These are phyloP conservation scores for Euphrasia arctica DNA, from an alignment of 305 asterid species.

Conservation along the genomic window DNA sequence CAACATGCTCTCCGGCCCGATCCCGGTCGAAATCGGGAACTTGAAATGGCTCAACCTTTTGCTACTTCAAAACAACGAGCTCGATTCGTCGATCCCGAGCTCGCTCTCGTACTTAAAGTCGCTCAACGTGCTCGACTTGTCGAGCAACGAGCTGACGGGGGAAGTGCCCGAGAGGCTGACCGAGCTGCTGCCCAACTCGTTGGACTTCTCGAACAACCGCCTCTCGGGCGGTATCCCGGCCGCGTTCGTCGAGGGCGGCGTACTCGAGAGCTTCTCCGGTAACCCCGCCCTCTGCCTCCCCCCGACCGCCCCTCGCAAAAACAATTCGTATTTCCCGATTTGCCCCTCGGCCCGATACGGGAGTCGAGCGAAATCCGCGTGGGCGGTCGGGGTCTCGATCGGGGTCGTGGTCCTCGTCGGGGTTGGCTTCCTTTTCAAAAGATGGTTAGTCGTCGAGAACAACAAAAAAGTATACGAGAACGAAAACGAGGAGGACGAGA, in stretches of 20 bases:
- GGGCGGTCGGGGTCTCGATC: conserved; percentile 47
- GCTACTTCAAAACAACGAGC: conserved; percentile 56
- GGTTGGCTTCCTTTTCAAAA: conserved; percentile 39
- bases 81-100: conserved; percentile 66
- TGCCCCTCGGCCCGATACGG: conserved; percentile 38
- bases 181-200: conserved; percentile 58
- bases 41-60: conserved; percentile 61
- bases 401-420: conserved; percentile 48
- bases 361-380: conserved; percentile 41
- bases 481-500: conserved; percentile 33
- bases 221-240: conserved; percentile 75
- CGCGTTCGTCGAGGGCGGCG: conserved; percentile 55
- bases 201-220: conserved; percentile 71
- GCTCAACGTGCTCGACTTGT: conserved; percentile 79
- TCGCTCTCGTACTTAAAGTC: conserved; percentile 55
- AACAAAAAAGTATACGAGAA: conserved; percentile 36
- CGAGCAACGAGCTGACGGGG: conserved; percentile 58
- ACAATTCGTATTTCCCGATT: conserved; percentile 32
- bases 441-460: conserved; percentile 39
- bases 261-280: conserved; percentile 65
- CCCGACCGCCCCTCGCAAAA: conserved; percentile 15
- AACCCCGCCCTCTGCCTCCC: conserved; percentile 71
- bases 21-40: conserved; percentile 68
- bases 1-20: conserved; percentile 68
- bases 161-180: conserved; percentile 51